Evolutionary conservation across 2,329 filamentous ascomycete species (phyloP), one percentile per base, ranked within the genome.

Genomic region (Aspergillus unguis): DNA sequence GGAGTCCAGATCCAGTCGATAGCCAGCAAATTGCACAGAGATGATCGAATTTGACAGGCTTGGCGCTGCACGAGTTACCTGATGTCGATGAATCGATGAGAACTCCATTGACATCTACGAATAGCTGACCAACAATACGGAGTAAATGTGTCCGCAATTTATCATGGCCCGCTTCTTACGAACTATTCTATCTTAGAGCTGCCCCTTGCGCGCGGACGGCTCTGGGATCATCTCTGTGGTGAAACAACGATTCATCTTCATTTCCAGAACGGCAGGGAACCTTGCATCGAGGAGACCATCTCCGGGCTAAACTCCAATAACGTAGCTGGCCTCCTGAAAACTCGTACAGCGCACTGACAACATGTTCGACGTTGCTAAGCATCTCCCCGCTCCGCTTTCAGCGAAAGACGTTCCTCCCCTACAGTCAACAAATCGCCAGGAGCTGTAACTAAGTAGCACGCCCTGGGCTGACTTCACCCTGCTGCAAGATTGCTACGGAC

Each of bases 391-490:
- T 35, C 42, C 42, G 29, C 35, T 46, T 51, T 28, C 5, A 41
- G 49, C 49, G 23, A 33, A 27, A 9, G 7, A 5, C 45, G 29
- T 26, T 41, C 35, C 38, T 33, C 44, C 33, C 8, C 23, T 17
- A 8, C 9, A 11, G 36, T 27, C 26, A 31, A 33, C 48, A 44
- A 44, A 29, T 44, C 26, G 38, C 17, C 6, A 42, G 33, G 23
- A 37, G 17, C 17, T 17, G 17, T 17, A 45, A 38, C 8, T 27
- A 28, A 33, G 38, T 38, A 38, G 36, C 6, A 37, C 25, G 44
- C 25, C 36, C 49, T 46, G 46, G 49, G 49, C 49, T 33, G 36
- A 38, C 17, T 27, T 36, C 43, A 37, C 49, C 36, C 43, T 32
- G 49, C 43, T 47, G 50, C 37, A 42, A 28, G 49, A 17, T 17